phyloP scores from a whole-genome alignment of 192 early-diverging fungal species.

The Paraglomus occultum region DNA sequence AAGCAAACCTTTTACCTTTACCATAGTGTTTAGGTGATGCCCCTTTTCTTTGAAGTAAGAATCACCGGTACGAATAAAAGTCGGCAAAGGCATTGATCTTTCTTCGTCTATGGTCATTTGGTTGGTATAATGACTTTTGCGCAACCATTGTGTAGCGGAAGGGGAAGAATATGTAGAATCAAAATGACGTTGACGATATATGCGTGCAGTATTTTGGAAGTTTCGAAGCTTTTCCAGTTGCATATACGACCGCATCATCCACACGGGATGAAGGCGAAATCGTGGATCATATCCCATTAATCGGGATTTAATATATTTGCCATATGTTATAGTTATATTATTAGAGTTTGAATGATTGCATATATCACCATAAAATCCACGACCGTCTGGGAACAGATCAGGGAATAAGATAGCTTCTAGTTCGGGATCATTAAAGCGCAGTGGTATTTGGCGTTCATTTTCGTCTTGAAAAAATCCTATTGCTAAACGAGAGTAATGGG shows the following conservation, averaged over 20 bases:
- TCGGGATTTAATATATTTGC: too few relatives aligned
- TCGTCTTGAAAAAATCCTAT: conserved; percentile 5
- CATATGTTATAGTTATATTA: too few relatives aligned
- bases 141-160: neutral
- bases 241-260: neutral
- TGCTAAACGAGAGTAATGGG: too few relatives aligned
- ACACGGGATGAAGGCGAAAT: conserved; percentile 4
- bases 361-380: conserved; percentile 9
- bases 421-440: neutral
- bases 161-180: neutral
- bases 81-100: neutral
- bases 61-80: conserved; percentile 6
- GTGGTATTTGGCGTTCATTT: neutral
- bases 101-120: neutral
- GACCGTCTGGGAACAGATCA: conserved; percentile 1
- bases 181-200: neutral
- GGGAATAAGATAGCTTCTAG: conserved; percentile 1
- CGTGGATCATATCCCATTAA: too few relatives aligned
- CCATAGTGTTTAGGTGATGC: conserved; percentile 14
- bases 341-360: too few relatives aligned
- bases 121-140: neutral
- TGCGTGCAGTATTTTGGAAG: neutral
- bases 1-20: neutral
- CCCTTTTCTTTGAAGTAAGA: conserved; percentile 4
- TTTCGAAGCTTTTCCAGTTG: conserved; percentile 19